These are phyloP conservation scores for Mucor indicus DNA, from an alignment of 371 early-diverging fungal species.

Conservation along the genomic window DNA sequence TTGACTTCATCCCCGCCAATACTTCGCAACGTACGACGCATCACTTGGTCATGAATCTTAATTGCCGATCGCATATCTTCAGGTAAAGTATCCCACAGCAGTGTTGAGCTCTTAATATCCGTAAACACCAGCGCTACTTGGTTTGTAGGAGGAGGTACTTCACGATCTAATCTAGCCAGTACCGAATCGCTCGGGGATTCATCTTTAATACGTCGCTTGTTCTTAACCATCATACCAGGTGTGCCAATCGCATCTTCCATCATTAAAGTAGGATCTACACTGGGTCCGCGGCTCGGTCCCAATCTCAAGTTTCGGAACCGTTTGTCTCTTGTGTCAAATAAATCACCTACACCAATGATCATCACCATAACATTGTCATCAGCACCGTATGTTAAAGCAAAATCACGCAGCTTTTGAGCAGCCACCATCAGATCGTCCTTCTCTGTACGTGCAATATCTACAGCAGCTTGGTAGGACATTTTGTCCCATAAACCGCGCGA, in stretches of 20 bases:
- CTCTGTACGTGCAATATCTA: conserved; percentile 80
- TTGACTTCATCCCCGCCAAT: conserved; percentile 96
- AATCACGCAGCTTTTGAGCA: conserved; percentile 82
- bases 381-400: conserved; percentile 84
- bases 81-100: conserved; percentile 87
- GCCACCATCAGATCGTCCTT: conserved; percentile 74
- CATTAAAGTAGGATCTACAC: not conserved
- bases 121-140: conserved; percentile 92
- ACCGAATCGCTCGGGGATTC: conserved; percentile 58
- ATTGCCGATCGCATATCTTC: conserved; percentile 88
- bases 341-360: conserved; percentile 78
- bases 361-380: conserved; percentile 82
- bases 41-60: conserved; percentile 83
- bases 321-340: conserved; percentile 57
- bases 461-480: conserved; percentile 79
- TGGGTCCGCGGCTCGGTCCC: conserved; percentile 20
- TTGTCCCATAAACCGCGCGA: conserved; percentile 82
- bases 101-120: conserved; percentile 93
- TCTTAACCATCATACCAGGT: conserved; percentile 27
- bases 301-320: conserved; percentile 25
- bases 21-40: conserved; percentile 80
- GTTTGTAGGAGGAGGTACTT: conserved; percentile 86
- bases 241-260: conserved; percentile 32
- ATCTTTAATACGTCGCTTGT: conserved; percentile 45
- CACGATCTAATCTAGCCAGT: conserved; percentile 66